Evolutionary conservation across 2,329 filamentous ascomycete species (phyloP).

Genomic region (Zelopaecilomyces penicillatus): DNA sequence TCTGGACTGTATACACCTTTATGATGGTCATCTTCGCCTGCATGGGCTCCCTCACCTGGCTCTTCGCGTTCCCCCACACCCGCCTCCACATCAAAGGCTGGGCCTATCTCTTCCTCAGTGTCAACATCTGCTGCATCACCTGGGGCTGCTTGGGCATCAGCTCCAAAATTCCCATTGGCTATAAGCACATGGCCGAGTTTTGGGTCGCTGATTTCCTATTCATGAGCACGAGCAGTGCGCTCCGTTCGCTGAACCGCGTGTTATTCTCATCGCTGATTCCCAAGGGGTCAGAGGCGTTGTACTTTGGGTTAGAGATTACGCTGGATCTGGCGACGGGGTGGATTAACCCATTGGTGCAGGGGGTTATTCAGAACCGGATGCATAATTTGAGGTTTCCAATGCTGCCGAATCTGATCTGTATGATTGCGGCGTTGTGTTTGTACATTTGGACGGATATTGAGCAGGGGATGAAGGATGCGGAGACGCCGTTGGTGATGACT

Average conservation of each 20-base stretch:
- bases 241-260: conserved; percentile 13
- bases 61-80: conserved; percentile 7
- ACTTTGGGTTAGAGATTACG: conserved; percentile 14
- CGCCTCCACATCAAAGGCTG: conserved; percentile 10
- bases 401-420: conserved; percentile 13
- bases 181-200: conserved; percentile 13
- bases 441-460: conserved; percentile 13
- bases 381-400: conserved; percentile 15
- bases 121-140: conserved; percentile 12
- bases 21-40: conserved; percentile 13
- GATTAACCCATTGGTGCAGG: conserved; percentile 14
- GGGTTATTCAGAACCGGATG: conserved; percentile 11
- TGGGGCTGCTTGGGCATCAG: conserved; percentile 14
- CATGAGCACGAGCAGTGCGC: conserved; percentile 14
- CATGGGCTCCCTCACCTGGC: conserved; percentile 11
- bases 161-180: conserved; percentile 8
- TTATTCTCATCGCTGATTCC: conserved; percentile 13
- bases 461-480: conserved; percentile 11
- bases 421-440: conserved; percentile 8
- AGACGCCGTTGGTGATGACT: conserved; percentile 5
- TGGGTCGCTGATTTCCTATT: conserved; percentile 12
- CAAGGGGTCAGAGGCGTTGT: conserved; percentile 12
- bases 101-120: conserved; percentile 12
- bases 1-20: conserved; percentile 13
- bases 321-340: conserved; percentile 13